Conservation (phyloP, 331 rosid genomes). For the Malus hybrid region DNA sequence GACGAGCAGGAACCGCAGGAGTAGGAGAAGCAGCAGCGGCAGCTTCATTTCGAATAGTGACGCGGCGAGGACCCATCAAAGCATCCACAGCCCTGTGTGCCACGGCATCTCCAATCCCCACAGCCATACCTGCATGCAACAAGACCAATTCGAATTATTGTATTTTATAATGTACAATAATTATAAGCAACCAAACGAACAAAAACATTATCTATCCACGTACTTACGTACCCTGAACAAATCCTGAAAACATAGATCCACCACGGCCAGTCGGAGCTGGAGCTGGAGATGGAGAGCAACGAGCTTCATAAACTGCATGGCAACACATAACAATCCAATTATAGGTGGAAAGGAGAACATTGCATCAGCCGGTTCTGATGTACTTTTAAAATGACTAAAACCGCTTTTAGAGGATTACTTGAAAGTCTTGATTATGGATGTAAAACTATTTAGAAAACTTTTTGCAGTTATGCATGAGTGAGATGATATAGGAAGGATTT, state of each 20-base stretch:
- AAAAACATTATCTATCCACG: not conserved
- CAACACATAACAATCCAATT: not conserved
- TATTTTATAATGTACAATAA: too few relatives aligned
- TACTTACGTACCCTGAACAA: slow-evolving; percentile 50
- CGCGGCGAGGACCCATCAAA: slow-evolving; percentile 51
- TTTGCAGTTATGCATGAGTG: too few relatives aligned
- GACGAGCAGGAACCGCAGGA: not conserved
- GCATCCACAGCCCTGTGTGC: slow-evolving; percentile 85
- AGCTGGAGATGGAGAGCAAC: slow-evolving; percentile 68
- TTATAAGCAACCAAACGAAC: not conserved
- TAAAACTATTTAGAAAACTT: too few relatives aligned
- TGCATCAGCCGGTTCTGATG: not conserved
- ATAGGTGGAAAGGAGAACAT: not conserved
- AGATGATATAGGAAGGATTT: too few relatives aligned
- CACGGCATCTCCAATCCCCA: slow-evolving; percentile 73
- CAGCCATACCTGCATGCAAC: slow-evolving; percentile 47
- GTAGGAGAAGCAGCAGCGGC: not conserved
- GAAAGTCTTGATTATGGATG: too few relatives aligned
- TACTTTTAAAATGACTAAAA: too few relatives aligned
- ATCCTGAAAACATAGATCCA: slow-evolving; percentile 54
- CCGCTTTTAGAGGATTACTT: too few relatives aligned
- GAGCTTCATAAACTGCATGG: not conserved
- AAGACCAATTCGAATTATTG: not conserved
- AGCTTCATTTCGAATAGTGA: slow-evolving; percentile 55
- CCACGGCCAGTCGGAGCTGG: slow-evolving; percentile 50